A percentile compares a stretch with the other conserved stretches of the same genome.
phyloP scores from a whole-genome alignment of 129 eudicot species.

The Lactuca saligna region DNA sequence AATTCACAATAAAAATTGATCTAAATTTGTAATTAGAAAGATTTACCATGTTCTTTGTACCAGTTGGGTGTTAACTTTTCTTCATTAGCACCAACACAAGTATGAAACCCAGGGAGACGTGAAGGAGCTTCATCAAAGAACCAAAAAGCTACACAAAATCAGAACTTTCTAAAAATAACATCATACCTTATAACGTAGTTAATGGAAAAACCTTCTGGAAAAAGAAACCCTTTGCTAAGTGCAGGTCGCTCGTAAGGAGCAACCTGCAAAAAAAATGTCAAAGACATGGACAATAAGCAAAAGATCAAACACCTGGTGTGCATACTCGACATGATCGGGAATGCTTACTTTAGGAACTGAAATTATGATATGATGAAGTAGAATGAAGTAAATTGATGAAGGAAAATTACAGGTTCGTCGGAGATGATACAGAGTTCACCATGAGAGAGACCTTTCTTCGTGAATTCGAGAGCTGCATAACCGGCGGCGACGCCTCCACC shows the following conservation, averaged over 20 bases:
- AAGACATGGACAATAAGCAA: not conserved
- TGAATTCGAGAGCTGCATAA: conserved; percentile 90
- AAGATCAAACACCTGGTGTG: conserved; percentile 21
- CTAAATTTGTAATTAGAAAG: not conserved
- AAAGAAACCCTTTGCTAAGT: conserved; percentile 88
- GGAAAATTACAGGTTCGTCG: conserved; percentile 60
- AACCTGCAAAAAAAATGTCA: conserved; percentile 46
- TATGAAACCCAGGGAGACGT: conserved; percentile 89
- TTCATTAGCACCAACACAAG: conserved; percentile 90
- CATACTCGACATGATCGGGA: not conserved
- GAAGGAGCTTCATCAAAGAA: conserved; percentile 54
- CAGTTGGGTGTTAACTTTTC: conserved; percentile 82
- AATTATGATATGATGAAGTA: not conserved
- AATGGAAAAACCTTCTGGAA: conserved; percentile 67
- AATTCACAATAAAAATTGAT: not conserved
- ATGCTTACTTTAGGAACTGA: not conserved
- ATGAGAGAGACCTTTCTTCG: conserved; percentile 57
- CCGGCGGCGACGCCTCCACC: conserved; percentile 98
- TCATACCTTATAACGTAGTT: no score
- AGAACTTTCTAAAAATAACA: not conserved
- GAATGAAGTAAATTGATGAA: not conserved
- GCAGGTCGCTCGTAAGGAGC: conserved; percentile 99
- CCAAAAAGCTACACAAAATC: conserved; percentile 1
- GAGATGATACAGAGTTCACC: conserved; percentile 92
- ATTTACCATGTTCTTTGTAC: conserved; percentile 89